Evolutionary conservation across 805 yeast species (phyloP).

Genomic region (Clavispora vitiphila): DNA sequence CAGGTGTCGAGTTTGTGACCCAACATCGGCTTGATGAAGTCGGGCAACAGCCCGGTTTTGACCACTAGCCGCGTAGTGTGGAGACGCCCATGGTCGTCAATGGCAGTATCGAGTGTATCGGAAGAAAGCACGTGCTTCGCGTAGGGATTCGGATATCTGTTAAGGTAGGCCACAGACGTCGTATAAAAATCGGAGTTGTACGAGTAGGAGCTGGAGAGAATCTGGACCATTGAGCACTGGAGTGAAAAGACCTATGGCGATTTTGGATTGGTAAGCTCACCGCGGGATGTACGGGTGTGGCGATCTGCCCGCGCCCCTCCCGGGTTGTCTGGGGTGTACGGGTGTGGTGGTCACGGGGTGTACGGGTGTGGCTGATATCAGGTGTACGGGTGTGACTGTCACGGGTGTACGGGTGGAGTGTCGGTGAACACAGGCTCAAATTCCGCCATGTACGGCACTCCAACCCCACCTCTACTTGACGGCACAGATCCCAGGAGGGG

Average conservation of each 20-base stretch:
- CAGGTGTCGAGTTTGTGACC: constrained; percentile 63
- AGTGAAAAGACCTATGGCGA: constrained; percentile 1
- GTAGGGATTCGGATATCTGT: constrained; percentile 64
- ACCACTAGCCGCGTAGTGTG: constrained; percentile 68
- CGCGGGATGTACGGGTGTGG: neutral
- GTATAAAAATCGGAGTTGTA: constrained; percentile 65
- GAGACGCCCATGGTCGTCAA: constrained; percentile 61
- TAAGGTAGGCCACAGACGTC: constrained; percentile 70
- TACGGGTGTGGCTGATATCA: neutral
- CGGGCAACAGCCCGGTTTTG: constrained; percentile 77
- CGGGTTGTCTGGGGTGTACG: too few relatives aligned
- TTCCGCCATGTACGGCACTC: too few relatives aligned
- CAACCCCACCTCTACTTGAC: too few relatives aligned
- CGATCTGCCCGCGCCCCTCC: too few relatives aligned
- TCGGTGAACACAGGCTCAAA: too few relatives aligned
- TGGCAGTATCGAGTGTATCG: constrained; percentile 62
- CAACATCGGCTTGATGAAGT: constrained; percentile 70
- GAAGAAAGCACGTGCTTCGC: constrained; percentile 79
- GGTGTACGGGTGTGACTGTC: neutral
- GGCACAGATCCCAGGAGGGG: too few relatives aligned
- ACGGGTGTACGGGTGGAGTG: too few relatives aligned
- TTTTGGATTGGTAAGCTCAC: neutral
- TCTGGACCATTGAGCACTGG: constrained; percentile 51
- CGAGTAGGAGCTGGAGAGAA: constrained; percentile 51
- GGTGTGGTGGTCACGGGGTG: too few relatives aligned